phyloP scores from a whole-genome alignment of 768 basidiomycete genomes.

The Termitomyces sp. region DNA sequence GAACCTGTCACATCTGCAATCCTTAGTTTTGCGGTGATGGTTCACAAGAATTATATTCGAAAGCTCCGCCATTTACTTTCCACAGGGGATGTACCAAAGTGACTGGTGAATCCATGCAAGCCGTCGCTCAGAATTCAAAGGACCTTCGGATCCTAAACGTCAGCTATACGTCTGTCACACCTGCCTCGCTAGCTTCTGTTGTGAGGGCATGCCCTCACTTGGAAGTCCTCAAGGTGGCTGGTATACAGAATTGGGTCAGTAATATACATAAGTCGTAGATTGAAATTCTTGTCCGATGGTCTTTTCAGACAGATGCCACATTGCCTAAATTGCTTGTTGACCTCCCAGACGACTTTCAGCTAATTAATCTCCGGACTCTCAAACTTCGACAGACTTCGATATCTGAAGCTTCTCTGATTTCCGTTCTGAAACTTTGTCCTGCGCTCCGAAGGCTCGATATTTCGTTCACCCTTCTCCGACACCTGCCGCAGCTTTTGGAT shows the following conservation, averaged over 20 bases:
- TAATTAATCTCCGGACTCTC: slow-evolving; percentile 42
- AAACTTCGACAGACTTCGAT: slow-evolving; percentile 54
- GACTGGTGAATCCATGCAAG: slow-evolving; percentile 40
- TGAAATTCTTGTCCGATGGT: background rate
- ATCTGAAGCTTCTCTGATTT: slow-evolving; percentile 41
- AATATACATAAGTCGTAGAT: background rate
- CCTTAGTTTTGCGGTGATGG: slow-evolving; percentile 50
- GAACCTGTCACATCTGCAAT: slow-evolving; percentile 36
- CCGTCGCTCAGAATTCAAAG: slow-evolving; percentile 35
- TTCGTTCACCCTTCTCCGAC: slow-evolving; percentile 56
- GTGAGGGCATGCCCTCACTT: slow-evolving; percentile 31
- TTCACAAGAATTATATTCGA: background rate
- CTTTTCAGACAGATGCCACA: slow-evolving; percentile 48
- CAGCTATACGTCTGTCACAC: slow-evolving; percentile 53
- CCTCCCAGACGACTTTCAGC: slow-evolving; percentile 19
- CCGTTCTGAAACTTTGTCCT: slow-evolving; percentile 41
- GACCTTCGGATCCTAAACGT: slow-evolving; percentile 47
- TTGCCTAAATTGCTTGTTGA: slow-evolving; percentile 39
- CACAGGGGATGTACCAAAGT: slow-evolving; percentile 58
- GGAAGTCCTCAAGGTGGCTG: slow-evolving; percentile 57
- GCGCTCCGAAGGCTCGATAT: slow-evolving; percentile 51
- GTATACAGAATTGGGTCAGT: slow-evolving; percentile 56
- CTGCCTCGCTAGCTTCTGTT: slow-evolving; percentile 40
- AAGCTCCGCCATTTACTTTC: slow-evolving; percentile 2
- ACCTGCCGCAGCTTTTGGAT: slow-evolving; percentile 20